A percentile compares a stretch with the other conserved stretches of the same genome.
Conservation (phyloP, 441 rosid species). For the Erysimum cheiri region DNA sequence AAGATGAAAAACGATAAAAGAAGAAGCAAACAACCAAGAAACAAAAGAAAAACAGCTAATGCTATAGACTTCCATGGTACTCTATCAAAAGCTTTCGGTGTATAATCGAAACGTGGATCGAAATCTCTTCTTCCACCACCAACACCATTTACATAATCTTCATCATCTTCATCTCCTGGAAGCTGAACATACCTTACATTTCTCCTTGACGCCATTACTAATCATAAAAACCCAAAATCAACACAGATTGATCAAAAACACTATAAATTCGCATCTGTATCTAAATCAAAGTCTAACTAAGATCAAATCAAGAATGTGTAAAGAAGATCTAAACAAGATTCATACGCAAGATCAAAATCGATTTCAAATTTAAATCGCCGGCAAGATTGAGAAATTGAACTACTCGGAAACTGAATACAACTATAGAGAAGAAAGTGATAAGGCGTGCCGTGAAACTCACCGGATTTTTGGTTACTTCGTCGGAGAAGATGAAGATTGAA, state of each 20-base stretch:
- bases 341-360: slow-evolving; percentile 5
- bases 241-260: background rate
- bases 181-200: slow-evolving; percentile 57
- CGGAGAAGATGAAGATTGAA: slow-evolving; percentile 13
- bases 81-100: slow-evolving; percentile 64
- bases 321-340: slow-evolving; percentile 26
- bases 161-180: slow-evolving; percentile 63
- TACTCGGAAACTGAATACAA: background rate
- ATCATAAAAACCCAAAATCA: background rate
- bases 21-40: slow-evolving; percentile 72
- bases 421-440: slow-evolving; percentile 2
- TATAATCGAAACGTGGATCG: slow-evolving; percentile 74
- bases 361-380: background rate
- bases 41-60: slow-evolving; percentile 72
- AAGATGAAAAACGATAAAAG: slow-evolving; percentile 75
- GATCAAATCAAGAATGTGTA: background rate
- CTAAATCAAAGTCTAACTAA: background rate
- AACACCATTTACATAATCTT: slow-evolving; percentile 45
- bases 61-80: slow-evolving; percentile 88
- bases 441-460: slow-evolving; percentile 17
- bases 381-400: slow-evolving; percentile 1
- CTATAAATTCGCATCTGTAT: background rate
- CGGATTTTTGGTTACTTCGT: slow-evolving; percentile 4
- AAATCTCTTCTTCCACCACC: slow-evolving; percentile 39
- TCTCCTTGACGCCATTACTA: slow-evolving; percentile 67